Evolutionary conservation across 805 yeast species (phyloP).

Genomic region (Candida coleopterorum): DNA sequence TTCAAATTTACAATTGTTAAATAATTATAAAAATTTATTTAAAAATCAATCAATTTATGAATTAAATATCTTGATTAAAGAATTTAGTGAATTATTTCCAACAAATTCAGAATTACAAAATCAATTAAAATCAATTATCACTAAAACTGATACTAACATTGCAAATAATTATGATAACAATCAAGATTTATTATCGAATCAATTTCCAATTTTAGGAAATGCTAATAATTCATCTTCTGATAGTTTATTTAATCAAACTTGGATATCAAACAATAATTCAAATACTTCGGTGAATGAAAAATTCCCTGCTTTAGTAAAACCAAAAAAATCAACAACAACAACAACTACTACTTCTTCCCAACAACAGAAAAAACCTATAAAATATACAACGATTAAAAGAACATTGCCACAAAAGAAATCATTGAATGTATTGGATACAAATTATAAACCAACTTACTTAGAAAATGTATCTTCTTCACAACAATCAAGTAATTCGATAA

Average conservation of each 20-base stretch:
- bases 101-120: conserved; percentile 39
- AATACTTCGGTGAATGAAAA: conserved; percentile 16
- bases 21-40: conserved; percentile 47
- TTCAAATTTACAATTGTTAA: conserved; percentile 44
- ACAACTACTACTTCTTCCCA: no score
- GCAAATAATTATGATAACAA: no score
- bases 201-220: conserved; percentile 48
- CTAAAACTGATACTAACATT: no score
- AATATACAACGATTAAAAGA: conserved; percentile 31
- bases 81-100: conserved; percentile 55
- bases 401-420: conserved; percentile 7
- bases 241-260: conserved; percentile 8
- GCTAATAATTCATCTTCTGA: conserved; percentile 12
- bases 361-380: conserved; percentile 31
- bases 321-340: conserved; percentile 15
- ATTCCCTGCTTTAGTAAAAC: conserved; percentile 32
- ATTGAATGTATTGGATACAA: conserved; percentile 12
- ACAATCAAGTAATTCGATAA: conserved; percentile 23
- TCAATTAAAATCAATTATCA: conserved; percentile 23
- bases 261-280: conserved; percentile 8
- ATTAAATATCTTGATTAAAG: conserved; percentile 52
- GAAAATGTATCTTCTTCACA: conserved; percentile 17
- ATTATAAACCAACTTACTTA: conserved; percentile 30
- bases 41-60: conserved; percentile 39
- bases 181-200: conserved; percentile 18